Conservation (phyloP, 441 rosid genomes). For the Populus tomentosa region DNA sequence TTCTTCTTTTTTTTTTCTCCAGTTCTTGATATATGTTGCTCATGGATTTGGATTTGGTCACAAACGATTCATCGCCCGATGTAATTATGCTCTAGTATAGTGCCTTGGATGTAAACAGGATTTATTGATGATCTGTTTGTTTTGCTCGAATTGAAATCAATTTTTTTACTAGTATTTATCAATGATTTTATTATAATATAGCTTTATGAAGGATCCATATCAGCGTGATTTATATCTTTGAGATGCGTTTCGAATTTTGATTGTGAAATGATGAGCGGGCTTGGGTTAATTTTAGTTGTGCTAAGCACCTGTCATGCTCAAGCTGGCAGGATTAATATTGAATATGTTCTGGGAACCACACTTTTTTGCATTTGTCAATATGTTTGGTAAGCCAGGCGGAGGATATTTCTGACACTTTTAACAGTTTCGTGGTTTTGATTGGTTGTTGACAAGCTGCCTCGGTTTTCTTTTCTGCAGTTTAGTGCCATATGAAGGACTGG, state of each 20-base stretch:
- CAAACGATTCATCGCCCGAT: background rate
- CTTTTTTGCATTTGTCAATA: background rate
- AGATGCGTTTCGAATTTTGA: background rate
- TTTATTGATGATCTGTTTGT: background rate
- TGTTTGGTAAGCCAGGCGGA: background rate
- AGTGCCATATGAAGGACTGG: conserved; percentile 82
- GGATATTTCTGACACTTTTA: background rate
- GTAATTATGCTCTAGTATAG: background rate
- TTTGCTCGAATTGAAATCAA: background rate
- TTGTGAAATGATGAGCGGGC: background rate
- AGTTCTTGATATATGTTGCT: background rate
- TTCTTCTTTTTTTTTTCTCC: background rate
- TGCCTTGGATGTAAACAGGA: background rate
- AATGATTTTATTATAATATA: background rate
- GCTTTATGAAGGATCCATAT: background rate
- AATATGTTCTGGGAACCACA: background rate
- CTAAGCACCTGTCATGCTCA: background rate
- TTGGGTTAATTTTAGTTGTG: background rate
- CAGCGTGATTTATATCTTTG: background rate
- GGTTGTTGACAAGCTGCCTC: conserved; percentile 9
- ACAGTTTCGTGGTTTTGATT: background rate
- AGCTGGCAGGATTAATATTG: background rate
- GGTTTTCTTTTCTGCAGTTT: conserved; percentile 40
- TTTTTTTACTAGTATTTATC: background rate
- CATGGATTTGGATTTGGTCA: background rate